These are phyloP conservation scores for Glebionis coronaria DNA, from an alignment of 129 eudicot genomes.

Conservation along the genomic window DNA sequence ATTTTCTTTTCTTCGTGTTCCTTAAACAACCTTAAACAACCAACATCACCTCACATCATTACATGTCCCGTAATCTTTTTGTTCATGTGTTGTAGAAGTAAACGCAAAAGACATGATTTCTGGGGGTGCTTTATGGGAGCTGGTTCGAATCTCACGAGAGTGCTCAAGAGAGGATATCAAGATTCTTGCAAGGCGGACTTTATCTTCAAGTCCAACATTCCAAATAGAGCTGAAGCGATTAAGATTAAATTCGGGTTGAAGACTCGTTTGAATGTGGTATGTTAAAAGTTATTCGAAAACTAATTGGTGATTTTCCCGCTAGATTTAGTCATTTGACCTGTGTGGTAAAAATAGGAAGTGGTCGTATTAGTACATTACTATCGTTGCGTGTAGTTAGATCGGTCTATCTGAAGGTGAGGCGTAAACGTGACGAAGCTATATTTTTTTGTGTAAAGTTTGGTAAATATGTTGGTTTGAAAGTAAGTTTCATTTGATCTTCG, in stretches of 20 bases:
- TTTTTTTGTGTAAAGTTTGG: background rate
- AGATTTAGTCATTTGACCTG: constrained; percentile 16
- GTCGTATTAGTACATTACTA: background rate
- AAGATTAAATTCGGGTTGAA: constrained; percentile 51
- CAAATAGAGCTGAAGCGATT: constrained; percentile 63
- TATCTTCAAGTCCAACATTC: constrained; percentile 59
- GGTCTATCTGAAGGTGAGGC: background rate
- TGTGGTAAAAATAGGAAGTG: constrained; percentile 17
- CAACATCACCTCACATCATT: background rate
- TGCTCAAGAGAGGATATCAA: constrained; percentile 78
- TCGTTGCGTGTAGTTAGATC: constrained; percentile 14
- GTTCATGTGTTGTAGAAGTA: constrained; percentile 43
- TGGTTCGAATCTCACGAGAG: constrained; percentile 84
- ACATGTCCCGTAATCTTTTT: background rate
- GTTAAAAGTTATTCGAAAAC: constrained; percentile 12
- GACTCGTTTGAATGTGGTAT: background rate
- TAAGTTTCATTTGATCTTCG: no score
- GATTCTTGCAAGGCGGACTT: constrained; percentile 68
- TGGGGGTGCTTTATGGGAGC: constrained; percentile 94
- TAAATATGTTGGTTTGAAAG: background rate
- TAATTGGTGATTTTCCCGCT: constrained; percentile 11
- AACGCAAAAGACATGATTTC: constrained; percentile 75
- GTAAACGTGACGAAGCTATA: constrained; percentile 18
- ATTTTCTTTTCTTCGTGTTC: background rate
- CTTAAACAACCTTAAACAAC: background rate